Conservation (phyloP, 805 yeast species). For the Schizosaccharomyces japonicus region DNA sequence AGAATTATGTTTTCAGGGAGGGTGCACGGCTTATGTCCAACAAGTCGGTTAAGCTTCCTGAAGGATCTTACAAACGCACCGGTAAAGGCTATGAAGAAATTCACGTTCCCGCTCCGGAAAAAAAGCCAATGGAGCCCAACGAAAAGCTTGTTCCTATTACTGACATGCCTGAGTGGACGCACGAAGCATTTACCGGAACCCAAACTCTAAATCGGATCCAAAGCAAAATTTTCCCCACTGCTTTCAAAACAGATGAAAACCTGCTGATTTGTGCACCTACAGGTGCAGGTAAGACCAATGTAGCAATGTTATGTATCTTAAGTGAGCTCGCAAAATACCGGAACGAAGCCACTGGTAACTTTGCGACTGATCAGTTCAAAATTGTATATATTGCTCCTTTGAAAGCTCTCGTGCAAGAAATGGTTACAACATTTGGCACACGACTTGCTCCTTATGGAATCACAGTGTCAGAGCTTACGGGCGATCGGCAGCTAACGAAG, state of each 20-base stretch:
- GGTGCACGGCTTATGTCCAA: conserved; percentile 47
- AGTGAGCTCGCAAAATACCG: conserved; percentile 9
- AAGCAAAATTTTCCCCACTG: conserved; percentile 57
- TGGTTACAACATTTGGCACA: conserved; percentile 61
- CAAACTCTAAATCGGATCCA: conserved; percentile 65
- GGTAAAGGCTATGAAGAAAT: conserved; percentile 65
- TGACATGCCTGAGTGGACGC: conserved; percentile 64
- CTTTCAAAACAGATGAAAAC: conserved; percentile 47
- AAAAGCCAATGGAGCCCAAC: conserved; percentile 18
- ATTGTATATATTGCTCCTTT: conserved; percentile 79
- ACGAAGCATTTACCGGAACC: conserved; percentile 39
- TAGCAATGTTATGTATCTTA: conserved; percentile 68
- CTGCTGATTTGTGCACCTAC: conserved; percentile 86
- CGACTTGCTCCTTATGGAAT: conserved; percentile 41
- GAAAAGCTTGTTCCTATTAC: conserved; percentile 31
- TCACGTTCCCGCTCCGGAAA: conserved; percentile 67
- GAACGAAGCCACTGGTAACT: conserved; percentile 21
- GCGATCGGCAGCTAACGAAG: conserved; percentile 58
- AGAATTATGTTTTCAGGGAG: conserved; percentile 40
- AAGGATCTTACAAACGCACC: conserved; percentile 56
- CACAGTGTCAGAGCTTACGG: conserved; percentile 66
- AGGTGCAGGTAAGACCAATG: conserved; percentile 96
- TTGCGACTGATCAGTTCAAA: conserved; percentile 36
- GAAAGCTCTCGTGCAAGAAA: conserved; percentile 88
- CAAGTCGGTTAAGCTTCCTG: conserved; percentile 49